Base-by-base conservation (phyloP, 2,329 filamentous ascomycete species). In the Beauveria brongniartii region DNA sequence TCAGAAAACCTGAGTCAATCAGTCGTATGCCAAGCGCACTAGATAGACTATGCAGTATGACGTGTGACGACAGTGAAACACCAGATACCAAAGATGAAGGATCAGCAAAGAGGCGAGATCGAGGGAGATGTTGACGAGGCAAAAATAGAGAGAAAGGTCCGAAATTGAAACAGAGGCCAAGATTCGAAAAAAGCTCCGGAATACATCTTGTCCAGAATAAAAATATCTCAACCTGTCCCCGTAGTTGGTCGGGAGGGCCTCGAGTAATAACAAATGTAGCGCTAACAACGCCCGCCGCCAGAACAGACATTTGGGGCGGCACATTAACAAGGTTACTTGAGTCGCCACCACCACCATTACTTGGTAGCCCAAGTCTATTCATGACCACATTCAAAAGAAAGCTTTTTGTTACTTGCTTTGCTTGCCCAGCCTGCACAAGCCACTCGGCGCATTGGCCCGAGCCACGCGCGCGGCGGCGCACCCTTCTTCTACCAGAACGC, bases 41-140 rank as follows among this genome's bases (percentile, higher is more conserved):
- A 53, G 48, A 37, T 40, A 43, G 26, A n/a, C 16, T 24, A 52
- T 59, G 56, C 56, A 53, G 37, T 59, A 59, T 59, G 56, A 59
- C 56, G 56, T 59, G 44, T 59, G 56, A 59, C 56, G 56, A 20
- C 20, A 28, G 26, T 59, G 56, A 52, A 53, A 53, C 56, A 53
- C 24, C n/a, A 59, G 55, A 58, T 58, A 51, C 55, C 34, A 58
- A 37, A 58, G 34, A 24, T 44, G 37, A 58, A 51, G 46, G 55
- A 58, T 58, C 55, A 43, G 55, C 55, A 26, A 53, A 30, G 24
- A 28, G 26, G 20, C 8, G 40, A 34, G 20, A 59, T 16, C 20
- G 47, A 43, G 47, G n/a, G 10, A 52, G 46, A 41, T 10, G 12
- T 30, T n/a, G 34, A 30, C 20, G 44, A 57, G 55, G 46, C 22